Evolutionary conservation across 2,329 filamentous ascomycete species (phyloP), one percentile per base, ranked within the genome.

Genomic region (Rutstroemia sp.): DNA sequence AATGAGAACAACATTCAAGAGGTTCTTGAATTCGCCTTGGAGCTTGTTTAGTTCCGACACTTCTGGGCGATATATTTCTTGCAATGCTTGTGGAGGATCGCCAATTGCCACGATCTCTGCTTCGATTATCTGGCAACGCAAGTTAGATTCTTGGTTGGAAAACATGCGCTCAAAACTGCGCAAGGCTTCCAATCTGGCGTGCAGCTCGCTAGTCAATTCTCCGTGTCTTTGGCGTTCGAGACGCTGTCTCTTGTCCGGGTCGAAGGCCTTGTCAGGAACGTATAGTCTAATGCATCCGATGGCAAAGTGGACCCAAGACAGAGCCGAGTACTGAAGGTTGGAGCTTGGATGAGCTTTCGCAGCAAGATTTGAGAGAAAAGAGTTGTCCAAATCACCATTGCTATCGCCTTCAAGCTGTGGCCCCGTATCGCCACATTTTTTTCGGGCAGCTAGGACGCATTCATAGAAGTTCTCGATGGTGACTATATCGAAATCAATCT

Each of bases 181-280:
- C 8, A 96, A 73, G 0, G 82, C 80, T 5, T 76, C 65, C 1
- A 90, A 76, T 57, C 83, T 83, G 5, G 72, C 67, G 12, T 75
- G 69, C 1, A 95, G 71, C 9, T 78, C 73, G 3, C 69, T 61
- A 48, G 81, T 78, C 41, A 87, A 76, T 56, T 83, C 75, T 17
- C 74, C 68, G 66, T 86, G 78, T 21, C 81, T 73, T 54, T 78
- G 71, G 19, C 82, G 80, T 63, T 90, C 85, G 17, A 96, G 79
- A 51, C 80, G 75, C 5, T 82, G 80, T 51, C 80, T 76, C 57
- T 85, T 75, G 58, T 85, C 81, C 1, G 94, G 94, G 69, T 99
- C 94, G 65, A 92, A 94, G 3, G 88, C 80, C 62, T 86, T 85
- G 69, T 95, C 87, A 0, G 95, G 92, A 2, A 97, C 84, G 67